Evolutionary conservation across 208 protist species (phyloP).

Genomic region (Trypanosoma rangeli): DNA sequence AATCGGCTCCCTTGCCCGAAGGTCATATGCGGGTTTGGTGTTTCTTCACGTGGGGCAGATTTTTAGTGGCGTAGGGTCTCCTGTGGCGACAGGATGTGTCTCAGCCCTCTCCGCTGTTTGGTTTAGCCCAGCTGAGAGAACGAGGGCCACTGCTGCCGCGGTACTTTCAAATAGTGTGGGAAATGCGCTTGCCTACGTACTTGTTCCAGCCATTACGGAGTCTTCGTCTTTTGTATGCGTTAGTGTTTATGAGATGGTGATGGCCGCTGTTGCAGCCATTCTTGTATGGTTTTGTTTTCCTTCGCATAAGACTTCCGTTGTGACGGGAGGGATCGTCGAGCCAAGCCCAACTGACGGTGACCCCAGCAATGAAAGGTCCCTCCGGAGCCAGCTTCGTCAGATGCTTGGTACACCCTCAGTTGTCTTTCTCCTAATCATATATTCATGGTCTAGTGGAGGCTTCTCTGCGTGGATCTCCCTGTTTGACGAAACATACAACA

Average conservation of each 20-base stretch:
- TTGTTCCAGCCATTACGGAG: constrained; percentile 69
- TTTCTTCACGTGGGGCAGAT: constrained; percentile 85
- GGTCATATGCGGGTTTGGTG: constrained; percentile 47
- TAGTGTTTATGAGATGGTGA: constrained; percentile 65
- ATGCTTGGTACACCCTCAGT: constrained; percentile 64
- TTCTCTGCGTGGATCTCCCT: constrained; percentile 86
- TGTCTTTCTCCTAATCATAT: constrained; percentile 77
- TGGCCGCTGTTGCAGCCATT: constrained; percentile 44
- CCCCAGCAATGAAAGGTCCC: constrained; percentile 38
- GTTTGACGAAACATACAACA: constrained; percentile 73
- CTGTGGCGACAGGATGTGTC: constrained; percentile 72
- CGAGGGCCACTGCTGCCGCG: constrained; percentile 72
- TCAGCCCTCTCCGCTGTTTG: constrained; percentile 84
- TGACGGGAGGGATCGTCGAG: not conserved
- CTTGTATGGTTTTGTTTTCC: constrained; percentile 69
- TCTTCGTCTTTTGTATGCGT: constrained; percentile 51
- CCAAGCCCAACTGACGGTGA: constrained; percentile 24
- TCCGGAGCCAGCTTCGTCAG: constrained; percentile 54
- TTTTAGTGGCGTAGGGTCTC: constrained; percentile 81
- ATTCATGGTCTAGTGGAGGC: constrained; percentile 82
- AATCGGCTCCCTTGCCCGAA: constrained; percentile 45
- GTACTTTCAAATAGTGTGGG: constrained; percentile 84
- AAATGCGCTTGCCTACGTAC: constrained; percentile 79
- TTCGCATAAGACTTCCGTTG: constrained; percentile 27
- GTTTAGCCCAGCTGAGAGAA: constrained; percentile 82